Evolutionary conservation across 495 filamentous ascomycete species (phyloP).

Genomic region (Daldinia vernicosa): DNA sequence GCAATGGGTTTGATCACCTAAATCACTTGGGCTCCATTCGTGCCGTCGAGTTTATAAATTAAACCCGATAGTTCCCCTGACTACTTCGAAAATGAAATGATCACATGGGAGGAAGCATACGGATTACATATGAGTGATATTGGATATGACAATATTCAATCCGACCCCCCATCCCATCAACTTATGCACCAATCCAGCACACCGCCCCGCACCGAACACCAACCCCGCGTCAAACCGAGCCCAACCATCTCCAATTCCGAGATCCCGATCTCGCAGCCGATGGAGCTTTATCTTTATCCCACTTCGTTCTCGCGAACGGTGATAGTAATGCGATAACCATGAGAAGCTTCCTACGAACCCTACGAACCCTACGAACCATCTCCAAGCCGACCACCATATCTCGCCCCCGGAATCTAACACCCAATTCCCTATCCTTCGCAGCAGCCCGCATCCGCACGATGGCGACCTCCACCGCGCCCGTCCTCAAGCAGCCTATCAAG

Average conservation of each 20-base stretch:
- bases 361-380: conserved; percentile 21
- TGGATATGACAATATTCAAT: neutral
- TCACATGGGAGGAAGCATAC: too few species aligned
- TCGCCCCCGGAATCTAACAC: neutral
- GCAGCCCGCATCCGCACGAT: conserved; percentile 49
- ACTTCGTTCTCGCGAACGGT: neutral
- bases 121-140: too few species aligned
- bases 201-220: neutral
- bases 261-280: conserved; percentile 5
- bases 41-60: too few species aligned
- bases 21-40: too few species aligned
- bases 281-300: neutral
- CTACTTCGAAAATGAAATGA: too few species aligned
- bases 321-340: conserved; percentile 34
- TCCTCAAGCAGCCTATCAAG: conserved; percentile 77
- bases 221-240: neutral
- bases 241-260: neutral
- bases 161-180: neutral
- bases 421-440: conserved; percentile 27
- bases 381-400: conserved; percentile 7
- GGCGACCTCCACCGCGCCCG: conserved; percentile 62
- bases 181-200: neutral
- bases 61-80: too few species aligned
- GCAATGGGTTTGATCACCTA: too few species aligned
- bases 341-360: conserved; percentile 29